phyloP scores from a whole-genome alignment of 2,329 filamentous ascomycete genomes.

The Decorospora gaudefroyi region DNA sequence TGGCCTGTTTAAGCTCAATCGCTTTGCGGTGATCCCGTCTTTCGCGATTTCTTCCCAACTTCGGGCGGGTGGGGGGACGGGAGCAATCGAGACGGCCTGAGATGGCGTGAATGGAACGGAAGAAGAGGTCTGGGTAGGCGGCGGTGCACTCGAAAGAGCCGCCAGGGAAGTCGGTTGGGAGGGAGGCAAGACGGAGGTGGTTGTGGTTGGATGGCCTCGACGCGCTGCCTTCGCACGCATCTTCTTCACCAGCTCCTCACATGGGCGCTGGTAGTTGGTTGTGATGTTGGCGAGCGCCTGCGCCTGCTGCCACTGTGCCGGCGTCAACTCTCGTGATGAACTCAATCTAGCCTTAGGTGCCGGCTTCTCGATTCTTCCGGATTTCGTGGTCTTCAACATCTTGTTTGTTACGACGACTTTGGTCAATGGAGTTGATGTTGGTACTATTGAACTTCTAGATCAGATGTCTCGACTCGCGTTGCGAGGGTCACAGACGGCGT shows the following conservation, averaged over 20 bases:
- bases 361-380: background rate
- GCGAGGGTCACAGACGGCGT: too few species aligned
- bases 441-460: too few species aligned
- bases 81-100: too few species aligned
- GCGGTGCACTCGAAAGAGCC: background rate
- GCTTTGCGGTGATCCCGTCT: constrained; percentile 1
- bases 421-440: too few species aligned
- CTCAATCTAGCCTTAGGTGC: background rate
- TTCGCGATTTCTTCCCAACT: constrained; percentile 5
- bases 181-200: background rate
- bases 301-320: background rate
- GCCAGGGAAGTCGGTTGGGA: background rate
- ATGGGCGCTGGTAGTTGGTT: constrained; percentile 5
- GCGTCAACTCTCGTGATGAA: background rate
- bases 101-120: too few species aligned
- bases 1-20: constrained; percentile 4
- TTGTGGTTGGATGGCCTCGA: background rate
- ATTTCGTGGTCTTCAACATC: background rate
- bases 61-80: too few species aligned
- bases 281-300: constrained; percentile 5
- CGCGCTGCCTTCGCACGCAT: background rate
- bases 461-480: too few species aligned
- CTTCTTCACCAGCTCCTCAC: background rate
- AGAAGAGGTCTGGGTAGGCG: too few species aligned
- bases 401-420: background rate